A percentile compares a stretch with the other conserved stretches of the same genome.
phyloP scores from a whole-genome alignment of 2,329 filamentous ascomycete species.

The Cladosporium austrohemisphaericum region DNA sequence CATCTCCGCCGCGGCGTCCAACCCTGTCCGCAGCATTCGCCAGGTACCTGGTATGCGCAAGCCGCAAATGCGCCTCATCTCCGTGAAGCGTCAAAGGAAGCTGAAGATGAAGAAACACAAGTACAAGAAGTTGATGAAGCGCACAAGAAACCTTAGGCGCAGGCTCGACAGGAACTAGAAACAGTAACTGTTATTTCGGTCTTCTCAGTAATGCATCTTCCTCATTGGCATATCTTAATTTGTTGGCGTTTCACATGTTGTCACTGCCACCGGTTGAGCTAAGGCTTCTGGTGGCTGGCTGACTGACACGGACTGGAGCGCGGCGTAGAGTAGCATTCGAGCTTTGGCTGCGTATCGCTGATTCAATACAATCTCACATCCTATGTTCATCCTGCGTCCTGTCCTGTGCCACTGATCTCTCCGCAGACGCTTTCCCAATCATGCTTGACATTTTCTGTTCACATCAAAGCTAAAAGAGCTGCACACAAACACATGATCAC shows the following conservation, averaged over 20 bases:
- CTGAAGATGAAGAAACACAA: slow-evolving; percentile 99
- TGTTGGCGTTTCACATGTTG: slow-evolving; percentile 3
- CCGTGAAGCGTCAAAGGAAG: slow-evolving; percentile 86
- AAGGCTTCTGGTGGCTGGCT: background rate
- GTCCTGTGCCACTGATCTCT: too few species aligned
- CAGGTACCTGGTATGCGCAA: slow-evolving; percentile 22
- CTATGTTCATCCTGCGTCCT: too few species aligned
- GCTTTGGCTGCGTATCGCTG: slow-evolving; percentile 5
- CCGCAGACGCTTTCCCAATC: too few species aligned
- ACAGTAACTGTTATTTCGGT: background rate
- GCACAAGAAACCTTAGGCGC: slow-evolving; percentile 80
- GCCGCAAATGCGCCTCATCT: slow-evolving; percentile 70
- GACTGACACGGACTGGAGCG: slow-evolving; percentile 3
- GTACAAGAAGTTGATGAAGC: slow-evolving; percentile 98
- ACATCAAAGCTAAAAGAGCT: too few species aligned
- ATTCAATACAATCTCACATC: slow-evolving; percentile 4
- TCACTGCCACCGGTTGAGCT: background rate
- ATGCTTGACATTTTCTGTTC: too few species aligned
- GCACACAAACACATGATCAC: too few species aligned
- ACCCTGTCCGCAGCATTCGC: slow-evolving; percentile 17
- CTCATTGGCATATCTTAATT: slow-evolving; percentile 6
- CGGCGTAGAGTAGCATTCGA: slow-evolving; percentile 14
- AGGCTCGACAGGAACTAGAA: slow-evolving; percentile 57
- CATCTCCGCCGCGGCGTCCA: slow-evolving; percentile 9
- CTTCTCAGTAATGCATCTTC: background rate